Percentiles rank a stretch among this genome's conserved stretches.
These are phyloP conservation scores for Populus alba DNA, from an alignment of 345 rosid species.

Conservation along the genomic window DNA sequence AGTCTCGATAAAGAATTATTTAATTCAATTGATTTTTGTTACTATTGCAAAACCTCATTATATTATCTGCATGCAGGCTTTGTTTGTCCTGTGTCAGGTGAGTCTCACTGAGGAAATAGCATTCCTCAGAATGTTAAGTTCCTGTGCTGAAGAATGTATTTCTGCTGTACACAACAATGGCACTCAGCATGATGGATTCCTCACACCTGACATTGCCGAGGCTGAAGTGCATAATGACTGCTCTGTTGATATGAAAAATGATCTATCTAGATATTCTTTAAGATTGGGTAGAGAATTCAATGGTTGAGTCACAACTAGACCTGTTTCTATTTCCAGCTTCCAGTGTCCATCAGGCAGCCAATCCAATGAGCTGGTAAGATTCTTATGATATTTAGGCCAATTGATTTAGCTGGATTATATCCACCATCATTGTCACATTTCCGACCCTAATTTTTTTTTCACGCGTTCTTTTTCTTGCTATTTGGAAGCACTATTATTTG, in stretches of 20 bases:
- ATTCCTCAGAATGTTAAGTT: constrained; percentile 26
- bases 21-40: neutral
- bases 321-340: constrained; percentile 20
- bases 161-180: constrained; percentile 38
- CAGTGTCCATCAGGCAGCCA: constrained; percentile 22
- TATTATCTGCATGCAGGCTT: constrained; percentile 24
- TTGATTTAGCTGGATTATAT: neutral
- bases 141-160: constrained; percentile 26
- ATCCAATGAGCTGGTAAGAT: constrained; percentile 30
- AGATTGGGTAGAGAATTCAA: constrained; percentile 17
- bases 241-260: constrained; percentile 9
- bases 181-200: constrained; percentile 37
- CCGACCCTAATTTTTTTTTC: neutral
- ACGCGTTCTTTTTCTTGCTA: neutral
- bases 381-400: neutral
- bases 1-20: neutral
- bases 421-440: neutral
- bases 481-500: neutral
- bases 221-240: constrained; percentile 8
- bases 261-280: constrained; percentile 10
- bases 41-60: neutral
- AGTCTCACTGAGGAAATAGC: constrained; percentile 33
- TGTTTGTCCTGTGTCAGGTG: constrained; percentile 54
- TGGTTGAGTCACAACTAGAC: constrained; percentile 6
- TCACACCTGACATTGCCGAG: constrained; percentile 23